Base-by-base conservation (phyloP, 306 rosid genomes). In the Prunus dulcis region DNA sequence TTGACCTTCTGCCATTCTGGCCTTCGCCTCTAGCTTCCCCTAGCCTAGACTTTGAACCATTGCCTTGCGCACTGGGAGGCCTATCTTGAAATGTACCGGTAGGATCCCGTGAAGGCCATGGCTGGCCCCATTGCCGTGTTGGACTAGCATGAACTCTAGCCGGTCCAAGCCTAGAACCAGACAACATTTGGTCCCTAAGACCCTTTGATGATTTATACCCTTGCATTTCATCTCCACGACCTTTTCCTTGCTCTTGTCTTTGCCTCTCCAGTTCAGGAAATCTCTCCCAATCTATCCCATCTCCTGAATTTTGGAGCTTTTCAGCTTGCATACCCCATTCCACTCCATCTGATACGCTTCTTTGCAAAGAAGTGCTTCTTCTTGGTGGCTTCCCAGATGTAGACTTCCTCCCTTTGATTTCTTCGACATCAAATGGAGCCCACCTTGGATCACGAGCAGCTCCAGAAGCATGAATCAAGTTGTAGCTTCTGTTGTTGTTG, bases 291-390 rank as follows among this genome's bases (percentile, higher is more conserved):
- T 90, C 97, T 50, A 84, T 34, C 74, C 86, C 87, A 58, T 88
- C 96, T 72, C 80, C 89, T 80, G 88, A 80, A 80, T 75, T 87
- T 82, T 82, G 93, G 78, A 86, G 86, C 83, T 78, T 88, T 69
- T 93, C 93, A 63, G 80, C 60, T 82, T 88, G 93, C 78, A 58
- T 47, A 15, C 88, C 96, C 87, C 91, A 86, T 76, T 95, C 99
- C 30, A 92, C 78, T 82, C 93, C 97, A 74, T 96, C 97, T 34
- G 99, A 96, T 58, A 88, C 78, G 83, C 99, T 95, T 81, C 99
- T 92, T 72, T 91, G 97, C 71, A 95, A 81, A 57, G 93, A 92
- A 63, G 89, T 89, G 91, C 88, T 89, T 84, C 76, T 87, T 78
- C 96, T 89, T 2, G 97, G 77, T 78, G 76, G 89, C 81, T 77